Evolutionary conservation across 306 rosid species (phyloP).

Genomic region (Trifolium subterraneum): DNA sequence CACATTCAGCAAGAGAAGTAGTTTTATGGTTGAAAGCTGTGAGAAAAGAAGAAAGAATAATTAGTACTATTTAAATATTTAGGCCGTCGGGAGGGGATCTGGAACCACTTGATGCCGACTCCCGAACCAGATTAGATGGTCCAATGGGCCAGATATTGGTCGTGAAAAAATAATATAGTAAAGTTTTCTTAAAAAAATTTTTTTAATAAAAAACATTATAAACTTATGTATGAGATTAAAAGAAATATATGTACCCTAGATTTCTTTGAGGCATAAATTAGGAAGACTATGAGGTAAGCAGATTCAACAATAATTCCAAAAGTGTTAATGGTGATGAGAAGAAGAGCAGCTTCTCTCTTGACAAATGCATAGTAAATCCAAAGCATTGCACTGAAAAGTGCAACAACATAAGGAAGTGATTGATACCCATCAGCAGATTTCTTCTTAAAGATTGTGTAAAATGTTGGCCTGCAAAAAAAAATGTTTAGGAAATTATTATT

Average conservation of each 20-base stretch:
- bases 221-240: neutral
- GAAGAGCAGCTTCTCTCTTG: slow-evolving; percentile 63
- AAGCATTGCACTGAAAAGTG: slow-evolving; percentile 82
- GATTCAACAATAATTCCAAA: slow-evolving; percentile 78
- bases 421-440: slow-evolving; percentile 86
- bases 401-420: slow-evolving; percentile 83
- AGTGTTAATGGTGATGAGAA: slow-evolving; percentile 88
- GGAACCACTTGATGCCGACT: too few relatives aligned
- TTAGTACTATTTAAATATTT: neutral
- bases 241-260: slow-evolving; percentile 57
- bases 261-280: slow-evolving; percentile 67
- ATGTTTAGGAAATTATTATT: neutral
- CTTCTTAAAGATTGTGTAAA: slow-evolving; percentile 74
- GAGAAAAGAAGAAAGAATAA: neutral
- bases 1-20: slow-evolving; percentile 67
- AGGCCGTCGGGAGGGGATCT: too few relatives aligned
- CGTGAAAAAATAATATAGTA: too few relatives aligned
- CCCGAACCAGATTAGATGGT: too few relatives aligned
- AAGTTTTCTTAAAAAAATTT: too few relatives aligned
- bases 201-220: neutral
- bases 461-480: slow-evolving; percentile 71
- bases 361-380: slow-evolving; percentile 89
- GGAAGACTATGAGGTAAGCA: slow-evolving; percentile 60
- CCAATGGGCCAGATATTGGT: too few relatives aligned
- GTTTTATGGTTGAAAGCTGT: slow-evolving; percentile 66